Percentiles rank a stretch among this genome's conserved stretches.
phyloP scores from a whole-genome alignment of 139 green algal species.

The Coelastrella sp. region DNA sequence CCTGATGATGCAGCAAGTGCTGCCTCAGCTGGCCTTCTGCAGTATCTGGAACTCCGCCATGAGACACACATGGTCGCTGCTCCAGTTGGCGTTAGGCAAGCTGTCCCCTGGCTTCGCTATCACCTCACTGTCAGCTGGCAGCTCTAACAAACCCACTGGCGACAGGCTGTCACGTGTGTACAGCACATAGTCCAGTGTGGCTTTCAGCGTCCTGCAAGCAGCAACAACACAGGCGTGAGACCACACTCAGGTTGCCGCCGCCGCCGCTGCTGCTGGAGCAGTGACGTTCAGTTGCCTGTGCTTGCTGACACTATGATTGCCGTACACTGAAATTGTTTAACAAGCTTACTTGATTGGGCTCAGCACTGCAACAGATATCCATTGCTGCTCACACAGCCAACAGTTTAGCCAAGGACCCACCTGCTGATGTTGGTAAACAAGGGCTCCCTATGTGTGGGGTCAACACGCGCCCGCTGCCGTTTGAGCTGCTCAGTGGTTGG shows the following conservation, averaged over 20 bases:
- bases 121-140: slow-evolving; percentile 85
- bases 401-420: background rate
- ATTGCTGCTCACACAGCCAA: too few species aligned
- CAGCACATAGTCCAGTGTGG: slow-evolving; percentile 98
- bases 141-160: slow-evolving; percentile 89
- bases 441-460: slow-evolving; percentile 71
- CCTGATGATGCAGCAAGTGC: background rate
- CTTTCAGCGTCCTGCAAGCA: slow-evolving; percentile 84
- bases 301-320: too few species aligned
- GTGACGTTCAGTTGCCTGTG: too few species aligned
- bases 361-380: too few species aligned
- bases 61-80: slow-evolving; percentile 92
- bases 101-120: slow-evolving; percentile 61
- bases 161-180: slow-evolving; percentile 87
- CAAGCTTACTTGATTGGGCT: too few species aligned
- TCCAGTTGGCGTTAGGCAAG: slow-evolving; percentile 92
- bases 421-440: slow-evolving; percentile 90
- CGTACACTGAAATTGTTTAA: too few species aligned
- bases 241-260: too few species aligned
- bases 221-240: background rate
- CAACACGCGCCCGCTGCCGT: slow-evolving; percentile 76
- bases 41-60: slow-evolving; percentile 92
- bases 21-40: slow-evolving; percentile 14
- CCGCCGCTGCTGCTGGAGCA: too few species aligned
- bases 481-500: slow-evolving; percentile 55